phyloP scores from a whole-genome alignment of 164 flowering plant species.

The Chloranthus sessilifolius region DNA sequence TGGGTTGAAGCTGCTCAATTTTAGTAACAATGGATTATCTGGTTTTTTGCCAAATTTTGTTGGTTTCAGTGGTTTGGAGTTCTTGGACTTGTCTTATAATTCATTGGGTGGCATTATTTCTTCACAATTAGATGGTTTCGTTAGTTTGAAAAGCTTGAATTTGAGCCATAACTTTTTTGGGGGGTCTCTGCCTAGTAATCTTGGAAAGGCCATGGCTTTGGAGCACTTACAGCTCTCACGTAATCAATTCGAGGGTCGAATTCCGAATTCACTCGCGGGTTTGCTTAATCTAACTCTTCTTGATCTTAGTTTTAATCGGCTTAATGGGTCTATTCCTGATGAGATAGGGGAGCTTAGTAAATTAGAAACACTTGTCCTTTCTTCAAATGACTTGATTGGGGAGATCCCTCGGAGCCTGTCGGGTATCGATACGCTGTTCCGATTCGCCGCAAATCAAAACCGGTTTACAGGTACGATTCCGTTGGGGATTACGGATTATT shows the following conservation, averaged over 20 bases:
- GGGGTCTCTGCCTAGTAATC: slow-evolving; percentile 35
- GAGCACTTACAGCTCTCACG: slow-evolving; percentile 34
- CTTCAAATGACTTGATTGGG: slow-evolving; percentile 41
- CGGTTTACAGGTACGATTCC: slow-evolving; percentile 44
- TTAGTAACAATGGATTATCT: slow-evolving; percentile 38
- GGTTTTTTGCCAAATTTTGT: slow-evolving; percentile 39
- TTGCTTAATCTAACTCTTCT: slow-evolving; percentile 38
- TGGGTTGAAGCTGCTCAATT: slow-evolving; percentile 40
- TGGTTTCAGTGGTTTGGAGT: slow-evolving; percentile 40
- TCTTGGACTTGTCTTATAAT: slow-evolving; percentile 56
- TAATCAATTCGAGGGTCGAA: slow-evolving; percentile 24
- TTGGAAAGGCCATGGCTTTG: slow-evolving; percentile 33
- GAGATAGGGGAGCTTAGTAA: slow-evolving; percentile 38
- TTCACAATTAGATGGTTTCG: slow-evolving; percentile 40
- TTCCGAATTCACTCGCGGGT: slow-evolving; percentile 29
- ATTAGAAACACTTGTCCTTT: slow-evolving; percentile 40
- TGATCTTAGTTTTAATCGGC: slow-evolving; percentile 41
- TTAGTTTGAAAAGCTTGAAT: slow-evolving; percentile 32
- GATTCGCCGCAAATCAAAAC: slow-evolving; percentile 67
- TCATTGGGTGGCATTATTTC: slow-evolving; percentile 32
- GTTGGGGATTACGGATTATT: slow-evolving; percentile 24
- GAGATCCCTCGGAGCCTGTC: slow-evolving; percentile 38
- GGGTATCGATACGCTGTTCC: slow-evolving; percentile 26
- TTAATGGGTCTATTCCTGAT: slow-evolving; percentile 41
- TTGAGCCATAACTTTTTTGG: slow-evolving; percentile 28